Evolutionary conservation across 495 filamentous ascomycete genomes (phyloP), one percentile per base, ranked within the genome.

Genomic region (Evernia prunastri): DNA sequence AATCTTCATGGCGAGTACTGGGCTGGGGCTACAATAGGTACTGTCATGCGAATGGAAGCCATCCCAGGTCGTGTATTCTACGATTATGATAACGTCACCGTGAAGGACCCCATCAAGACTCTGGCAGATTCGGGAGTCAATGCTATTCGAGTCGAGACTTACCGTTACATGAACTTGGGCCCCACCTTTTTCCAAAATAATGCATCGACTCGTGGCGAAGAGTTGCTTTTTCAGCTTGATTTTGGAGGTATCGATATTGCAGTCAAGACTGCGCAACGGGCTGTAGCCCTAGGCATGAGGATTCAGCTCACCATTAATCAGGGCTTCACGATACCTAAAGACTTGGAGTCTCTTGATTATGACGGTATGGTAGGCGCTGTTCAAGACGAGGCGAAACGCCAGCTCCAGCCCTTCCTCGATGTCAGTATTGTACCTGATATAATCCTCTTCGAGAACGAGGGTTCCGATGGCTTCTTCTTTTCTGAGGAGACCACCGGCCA

Each of bases 371-470:
- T 67, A 27, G 33, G 39, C 35, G 61, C 63, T 37, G 61, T 69
- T 29, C 51, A 53, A 27, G 42, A 56, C 7, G 64, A 69, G 59
- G 40, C 67, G 20, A 69, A 67, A 40, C 60, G 64, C 17, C 64
- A 69, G 33, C 53, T 69, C 13, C 60, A 69, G 53, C 67, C 67
- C 13, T 69, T 67, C 51, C 61, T 69, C 6, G 57, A 60, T 29
- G 67, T 58, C 8, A 54, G 54, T 0, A 56, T 69, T 37, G 12
- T 67, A 20, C 64, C 64, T 31, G 64, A 67, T 58, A 62, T 69
- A 60, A 69, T 69, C 58, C 65, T 69, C 23, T 49, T 69, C 35
- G 67, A 69, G 37, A 69, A 69, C 17, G 67, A 69, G 49, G 67
- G 67, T 40, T 57, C 47, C 23, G 60, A 60, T 40, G 67, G 67